Evolutionary conservation across 441 rosid species (phyloP), one percentile per base, ranked within the genome.

Genomic region (Daphne laureola): DNA sequence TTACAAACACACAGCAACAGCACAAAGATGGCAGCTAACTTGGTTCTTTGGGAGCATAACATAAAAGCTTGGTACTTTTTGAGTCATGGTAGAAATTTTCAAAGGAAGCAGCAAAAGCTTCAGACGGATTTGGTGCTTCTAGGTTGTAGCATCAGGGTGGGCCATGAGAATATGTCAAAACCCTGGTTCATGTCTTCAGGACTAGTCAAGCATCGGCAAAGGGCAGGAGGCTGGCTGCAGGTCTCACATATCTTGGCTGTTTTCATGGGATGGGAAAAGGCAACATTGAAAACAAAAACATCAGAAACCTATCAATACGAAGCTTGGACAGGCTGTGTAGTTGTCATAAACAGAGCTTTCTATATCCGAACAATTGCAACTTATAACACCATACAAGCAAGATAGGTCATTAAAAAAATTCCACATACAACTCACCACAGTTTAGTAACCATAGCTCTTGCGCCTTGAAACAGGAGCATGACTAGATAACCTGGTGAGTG

Each of bases 241-340:
- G 97, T 96, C 82, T 80, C 98, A 77, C 73, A 71, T 75, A 75
- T 74, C 71, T 80, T 84, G 73, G 90, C 98, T 87, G 95, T 85
- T 78, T 74, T 75, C 65, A 62, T 76, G 81, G 97, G 83, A 74
- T 59, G 67, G 83, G 83, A 77, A 21, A 70, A 78, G 90, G 86
- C 78, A 86, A 73, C 79, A 78, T 89, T 84, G 76, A 71, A 78
- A 78, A 72, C 66, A 79, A 69, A 67, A 78, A 66, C 76, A 86
- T 90, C 82, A 84, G 97, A 82, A 62, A 67, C 81, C 78, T 73
- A 74, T 43, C 55, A 57, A 68, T 51, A 54, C 79, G 88, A 79
- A 78, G 74, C 80, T 54, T 52, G 78, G 73, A 69, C 55, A 75
- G 85, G 83, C 77, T 75, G 78, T 53, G 71, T 71, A 70, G 69